Base-by-base conservation (phyloP, 768 basidiomycete species). In the Naematelia aurantialba region DNA sequence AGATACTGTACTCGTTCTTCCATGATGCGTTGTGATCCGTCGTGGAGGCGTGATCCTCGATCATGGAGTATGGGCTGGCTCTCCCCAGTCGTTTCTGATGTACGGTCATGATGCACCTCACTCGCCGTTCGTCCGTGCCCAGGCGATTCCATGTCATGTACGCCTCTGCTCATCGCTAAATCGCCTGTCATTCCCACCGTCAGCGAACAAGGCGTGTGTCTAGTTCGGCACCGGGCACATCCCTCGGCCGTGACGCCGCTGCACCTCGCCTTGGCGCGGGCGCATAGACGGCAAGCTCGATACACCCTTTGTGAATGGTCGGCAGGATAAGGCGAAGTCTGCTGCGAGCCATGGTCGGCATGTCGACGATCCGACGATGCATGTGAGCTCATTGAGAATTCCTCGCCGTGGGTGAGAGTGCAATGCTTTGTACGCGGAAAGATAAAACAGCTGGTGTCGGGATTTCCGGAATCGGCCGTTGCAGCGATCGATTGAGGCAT, bases 241-340 rank as follows among this genome's bases (percentile, higher is more conserved):
- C 66, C 66, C 11, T 56, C 39, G 1, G 56, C 46, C 45, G 47
- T 49, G 29, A 67, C 66, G 47, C 61, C 66, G 19, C 63, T 62
- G 46, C 66, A 67, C 11, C 66, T 52, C 5, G 66, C 63, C 53
- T 67, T 67, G 30, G 62, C 50, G 27, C 51, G 44, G 4, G 63
- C 62, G 44, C 66, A 67, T 21, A 54, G 45, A 44, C 44, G 47
- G 47, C 66, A 64, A 17, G 66, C 66, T 44, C 62, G 52, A 51
- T 50, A 63, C n/a, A 67, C 56, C 44, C 34, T 8, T 17, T 39
- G 34, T 8, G 17, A 8, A 39, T 39, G 17, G 34, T 39, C 34
- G 8, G 34, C 8, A 39, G 34, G 34, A 17, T 39, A 25, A 19
- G 24, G 24, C 19, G n/a, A 19, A 8, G 46, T 25, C 46, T 8